These are phyloP conservation scores for Fusarium transvaalense DNA, from an alignment of 2,329 filamentous ascomycete genomes.

Conservation along the genomic window DNA sequence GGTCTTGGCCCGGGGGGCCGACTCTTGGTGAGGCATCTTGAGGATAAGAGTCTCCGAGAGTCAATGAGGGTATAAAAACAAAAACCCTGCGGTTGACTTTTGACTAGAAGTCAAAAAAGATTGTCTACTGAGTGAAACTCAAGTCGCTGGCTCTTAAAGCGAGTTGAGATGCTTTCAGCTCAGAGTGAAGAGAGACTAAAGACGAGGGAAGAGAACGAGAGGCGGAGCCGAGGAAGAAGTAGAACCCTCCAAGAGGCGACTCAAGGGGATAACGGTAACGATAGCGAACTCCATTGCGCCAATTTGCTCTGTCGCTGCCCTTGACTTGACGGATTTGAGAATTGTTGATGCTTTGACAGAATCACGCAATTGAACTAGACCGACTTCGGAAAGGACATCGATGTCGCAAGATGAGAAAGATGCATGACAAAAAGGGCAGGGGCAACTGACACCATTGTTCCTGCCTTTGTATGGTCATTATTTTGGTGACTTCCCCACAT, in stretches of 20 bases:
- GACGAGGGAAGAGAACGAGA: slow-evolving; percentile 7
- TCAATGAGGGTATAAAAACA: slow-evolving; percentile 11
- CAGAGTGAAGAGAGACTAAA: slow-evolving; percentile 25
- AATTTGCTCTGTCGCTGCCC: slow-evolving; percentile 22
- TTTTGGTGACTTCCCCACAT: slow-evolving; percentile 35
- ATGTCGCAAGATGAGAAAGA: slow-evolving; percentile 41
- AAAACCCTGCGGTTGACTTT: slow-evolving; percentile 19
- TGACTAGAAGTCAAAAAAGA: slow-evolving; percentile 28
- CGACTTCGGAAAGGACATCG: slow-evolving; percentile 49
- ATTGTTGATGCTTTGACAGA: slow-evolving; percentile 55
- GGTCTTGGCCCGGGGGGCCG: slow-evolving; percentile 48
- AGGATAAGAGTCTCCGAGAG: slow-evolving; percentile 8
- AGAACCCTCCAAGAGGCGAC: slow-evolving; percentile 42
- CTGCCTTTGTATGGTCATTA: neutral
- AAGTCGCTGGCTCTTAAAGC: slow-evolving; percentile 41
- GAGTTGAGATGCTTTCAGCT: slow-evolving; percentile 46
- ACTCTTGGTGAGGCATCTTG: slow-evolving; percentile 54
- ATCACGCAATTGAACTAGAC: slow-evolving; percentile 58
- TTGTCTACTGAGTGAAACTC: slow-evolving; percentile 31
- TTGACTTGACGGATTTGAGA: slow-evolving; percentile 44
- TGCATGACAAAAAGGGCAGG: slow-evolving; percentile 26
- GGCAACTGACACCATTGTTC: accelerated
- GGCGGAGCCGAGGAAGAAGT: slow-evolving; percentile 30
- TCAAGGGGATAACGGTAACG: slow-evolving; percentile 42
- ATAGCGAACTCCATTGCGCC: slow-evolving; percentile 36